Conservation (phyloP, 192 early-diverging fungal genomes). For the Backusella mclennaniae region DNA sequence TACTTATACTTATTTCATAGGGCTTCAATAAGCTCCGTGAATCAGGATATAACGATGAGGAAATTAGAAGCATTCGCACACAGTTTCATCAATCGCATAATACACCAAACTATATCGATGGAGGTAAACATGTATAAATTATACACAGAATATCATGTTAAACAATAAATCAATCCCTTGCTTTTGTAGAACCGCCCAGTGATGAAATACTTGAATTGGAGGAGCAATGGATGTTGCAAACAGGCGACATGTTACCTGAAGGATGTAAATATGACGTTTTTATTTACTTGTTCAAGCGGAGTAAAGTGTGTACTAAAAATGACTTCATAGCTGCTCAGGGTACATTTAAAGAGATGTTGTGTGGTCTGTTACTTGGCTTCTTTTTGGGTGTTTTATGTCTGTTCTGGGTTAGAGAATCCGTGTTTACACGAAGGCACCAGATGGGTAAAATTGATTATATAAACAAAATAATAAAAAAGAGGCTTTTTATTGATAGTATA, state of each 20-base stretch:
- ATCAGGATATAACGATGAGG: conserved; percentile 56
- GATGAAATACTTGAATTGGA: conserved; percentile 39
- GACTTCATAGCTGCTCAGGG: conserved; percentile 22
- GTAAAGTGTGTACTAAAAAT: background rate
- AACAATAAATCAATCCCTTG: no score
- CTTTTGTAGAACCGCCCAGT: conserved; percentile 15
- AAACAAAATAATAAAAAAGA: background rate
- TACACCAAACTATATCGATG: conserved; percentile 24
- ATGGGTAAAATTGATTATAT: conserved; percentile 30
- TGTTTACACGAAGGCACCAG: conserved; percentile 50
- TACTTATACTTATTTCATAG: background rate
- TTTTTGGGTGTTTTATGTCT: conserved; percentile 52
- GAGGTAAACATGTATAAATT: background rate
- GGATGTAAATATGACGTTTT: conserved; percentile 43
- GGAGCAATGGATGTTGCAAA: conserved; percentile 56
- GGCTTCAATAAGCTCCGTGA: conserved; percentile 55
- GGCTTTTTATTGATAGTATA: background rate
- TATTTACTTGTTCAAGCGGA: background rate
- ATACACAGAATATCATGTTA: no score
- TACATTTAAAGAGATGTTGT: conserved; percentile 50
- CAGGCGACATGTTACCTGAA: conserved; percentile 49
- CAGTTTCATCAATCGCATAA: conserved; percentile 52
- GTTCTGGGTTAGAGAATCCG: conserved; percentile 55
- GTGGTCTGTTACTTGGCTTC: conserved; percentile 53
- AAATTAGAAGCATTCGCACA: conserved; percentile 48